A percentile compares a stretch with the other conserved stretches of the same genome.
Evolutionary conservation across 305 asterid species (phyloP).

Genomic region (Fraxinus xanthoxyloides): DNA sequence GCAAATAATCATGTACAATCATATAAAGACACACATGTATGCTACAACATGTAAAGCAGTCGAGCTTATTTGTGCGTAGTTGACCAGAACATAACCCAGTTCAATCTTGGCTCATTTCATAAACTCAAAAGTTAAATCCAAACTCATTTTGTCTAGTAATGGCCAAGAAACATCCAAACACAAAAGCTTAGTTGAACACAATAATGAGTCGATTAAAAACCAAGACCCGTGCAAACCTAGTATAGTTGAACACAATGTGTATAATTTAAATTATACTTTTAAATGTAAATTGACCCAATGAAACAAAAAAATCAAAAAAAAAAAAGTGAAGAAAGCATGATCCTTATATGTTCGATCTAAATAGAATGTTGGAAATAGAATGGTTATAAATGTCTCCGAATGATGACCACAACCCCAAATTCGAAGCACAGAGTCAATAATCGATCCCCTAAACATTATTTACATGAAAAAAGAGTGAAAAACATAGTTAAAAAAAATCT

Average conservation of each 20-base stretch:
- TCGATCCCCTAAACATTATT: background rate
- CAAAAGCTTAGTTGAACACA: background rate
- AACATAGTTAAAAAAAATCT: background rate
- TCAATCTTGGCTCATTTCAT: background rate
- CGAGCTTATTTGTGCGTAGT: background rate
- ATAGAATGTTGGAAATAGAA: background rate
- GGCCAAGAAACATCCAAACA: background rate
- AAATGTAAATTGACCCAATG: background rate
- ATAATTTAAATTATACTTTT: no score
- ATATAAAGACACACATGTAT: background rate
- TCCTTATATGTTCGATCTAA: background rate
- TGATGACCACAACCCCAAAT: background rate
- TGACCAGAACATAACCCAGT: background rate
- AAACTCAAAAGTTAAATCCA: background rate
- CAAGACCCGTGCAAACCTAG: background rate
- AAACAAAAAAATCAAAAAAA: no score
- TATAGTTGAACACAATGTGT: background rate
- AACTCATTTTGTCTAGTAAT: background rate
- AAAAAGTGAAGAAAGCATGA: background rate
- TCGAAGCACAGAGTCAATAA: background rate
- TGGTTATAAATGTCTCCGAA: background rate
- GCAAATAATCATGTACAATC: background rate
- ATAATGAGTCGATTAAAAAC: background rate
- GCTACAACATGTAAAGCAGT: background rate
- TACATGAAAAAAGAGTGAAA: background rate